Percentiles rank a stretch among this genome's conserved stretches.
Conservation (phyloP, 176 grass and related monocot species). For the barley (Hordeum vulgare) region MorexV3_pseudomolecules_assembly NC_058519.1:568898685-568899184, state of each 20-base stretch:
- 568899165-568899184: slow-evolving; percentile 25
- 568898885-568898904: not conserved
- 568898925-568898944: not conserved
- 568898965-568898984: no score
- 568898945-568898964: no score
- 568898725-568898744: not conserved
- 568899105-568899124: not conserved
- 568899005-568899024: not conserved
- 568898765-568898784: slow-evolving; percentile 14
- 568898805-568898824: not conserved
- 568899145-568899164: slow-evolving; percentile 21
- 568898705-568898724: no score
- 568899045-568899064: not conserved
- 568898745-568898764: not conserved
- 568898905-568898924: not conserved
- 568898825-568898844: not conserved
- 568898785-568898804: not conserved
- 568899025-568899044: not conserved
- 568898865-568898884: slow-evolving; percentile 10
- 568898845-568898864: not conserved
- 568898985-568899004: not conserved
- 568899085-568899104: slow-evolving; percentile 11
- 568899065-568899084: not conserved
- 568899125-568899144: slow-evolving; percentile 24
- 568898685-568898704: no score